These are phyloP conservation scores for Escallonia herrerae DNA, from an alignment of 129 eudicot genomes.

Conservation along the genomic window DNA sequence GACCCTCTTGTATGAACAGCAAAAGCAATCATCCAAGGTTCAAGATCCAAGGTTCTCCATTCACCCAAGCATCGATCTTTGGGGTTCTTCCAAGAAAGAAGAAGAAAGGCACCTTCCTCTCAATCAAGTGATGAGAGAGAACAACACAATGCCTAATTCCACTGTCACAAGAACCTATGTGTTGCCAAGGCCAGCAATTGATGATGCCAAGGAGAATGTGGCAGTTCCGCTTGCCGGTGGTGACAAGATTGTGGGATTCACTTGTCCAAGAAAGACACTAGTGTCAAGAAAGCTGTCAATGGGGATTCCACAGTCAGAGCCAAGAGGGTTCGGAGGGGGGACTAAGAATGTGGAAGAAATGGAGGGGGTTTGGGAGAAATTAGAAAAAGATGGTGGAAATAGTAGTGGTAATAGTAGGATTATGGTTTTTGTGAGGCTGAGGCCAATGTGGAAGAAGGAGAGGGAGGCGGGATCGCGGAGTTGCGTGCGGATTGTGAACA, in stretches of 20 bases:
- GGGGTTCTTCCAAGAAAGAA: constrained; percentile 19
- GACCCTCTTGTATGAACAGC: constrained; percentile 74
- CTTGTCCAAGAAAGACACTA: constrained; percentile 36
- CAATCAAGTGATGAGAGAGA: constrained; percentile 45
- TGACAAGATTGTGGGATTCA: constrained; percentile 48
- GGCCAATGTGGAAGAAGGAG: constrained; percentile 79
- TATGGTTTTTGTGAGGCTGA: constrained; percentile 72
- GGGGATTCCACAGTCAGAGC: constrained; percentile 33
- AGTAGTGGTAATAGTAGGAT: constrained; percentile 38
- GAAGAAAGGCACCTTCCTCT: constrained; percentile 2
- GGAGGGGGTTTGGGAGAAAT: constrained; percentile 24
- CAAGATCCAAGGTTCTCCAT: constrained; percentile 34
- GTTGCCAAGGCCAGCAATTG: constrained; percentile 36
- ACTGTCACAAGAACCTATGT: constrained; percentile 35
- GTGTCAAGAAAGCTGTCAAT: constrained; percentile 65
- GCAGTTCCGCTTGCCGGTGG: constrained; percentile 21
- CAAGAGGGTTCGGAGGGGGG: constrained; percentile 14
- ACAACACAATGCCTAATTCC: constrained; percentile 24
- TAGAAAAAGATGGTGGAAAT: constrained; percentile 16
- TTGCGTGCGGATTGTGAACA: constrained; percentile 66
- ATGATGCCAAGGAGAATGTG: constrained; percentile 43
- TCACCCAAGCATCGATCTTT: constrained; percentile 44
- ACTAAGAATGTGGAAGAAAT: constrained; percentile 26
- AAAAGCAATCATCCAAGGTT: constrained; percentile 40
- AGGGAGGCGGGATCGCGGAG: constrained; percentile 64